Base-by-base conservation (phyloP, 192 early-diverging fungal species). In the Allomyces macrogynus region DNA sequence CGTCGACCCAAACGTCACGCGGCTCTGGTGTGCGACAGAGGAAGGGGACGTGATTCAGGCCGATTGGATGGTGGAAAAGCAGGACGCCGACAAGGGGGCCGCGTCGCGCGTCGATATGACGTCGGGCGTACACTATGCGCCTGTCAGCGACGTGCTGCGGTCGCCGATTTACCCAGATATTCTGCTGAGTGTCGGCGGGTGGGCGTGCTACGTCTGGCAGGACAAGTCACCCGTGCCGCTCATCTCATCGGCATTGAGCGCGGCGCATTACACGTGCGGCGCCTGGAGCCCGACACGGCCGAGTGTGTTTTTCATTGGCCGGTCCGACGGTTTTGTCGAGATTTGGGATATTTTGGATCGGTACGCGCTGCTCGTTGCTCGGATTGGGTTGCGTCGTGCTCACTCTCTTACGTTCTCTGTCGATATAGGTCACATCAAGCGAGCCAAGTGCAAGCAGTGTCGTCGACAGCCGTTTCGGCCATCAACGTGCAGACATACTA, bases 141-240 rank as follows among this genome's bases (percentile, higher is more conserved):
- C 80, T 11, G 74, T 84, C 69, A 70, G 72, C 25, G 82, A 84
- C 62, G 61, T 84, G n/a, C 74, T 77, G 16, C 71, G 82, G 20
- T 83, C 80, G 1, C 82, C 80, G 10, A 82, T 84, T 63, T 84
- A 84, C 68, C 76, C 78, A 5, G 81, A 82, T 61, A 77, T 84
- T 32, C 44, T 84, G 4, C 74, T 84, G 14, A 77, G 74, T 60
- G 71, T 76, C 5, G 82, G 82, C 4, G 82, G 82, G 11, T 83
- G 81, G 79, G 75, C 77, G 22, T 81, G 79, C 66, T 73, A 81
- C 60, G 72, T 84, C 44, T 84, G 82, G 82, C 74, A 72, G 64
- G 82, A 84, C 73, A 71, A 74, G 23, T 60, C 74, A 2, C 66
- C 70, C 43, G 77, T 77, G 49, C 49, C 49, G 12, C 49, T 57